phyloP scores from a whole-genome alignment of 306 rosid genomes.

The Casuarina cunninghamiana region DNA sequence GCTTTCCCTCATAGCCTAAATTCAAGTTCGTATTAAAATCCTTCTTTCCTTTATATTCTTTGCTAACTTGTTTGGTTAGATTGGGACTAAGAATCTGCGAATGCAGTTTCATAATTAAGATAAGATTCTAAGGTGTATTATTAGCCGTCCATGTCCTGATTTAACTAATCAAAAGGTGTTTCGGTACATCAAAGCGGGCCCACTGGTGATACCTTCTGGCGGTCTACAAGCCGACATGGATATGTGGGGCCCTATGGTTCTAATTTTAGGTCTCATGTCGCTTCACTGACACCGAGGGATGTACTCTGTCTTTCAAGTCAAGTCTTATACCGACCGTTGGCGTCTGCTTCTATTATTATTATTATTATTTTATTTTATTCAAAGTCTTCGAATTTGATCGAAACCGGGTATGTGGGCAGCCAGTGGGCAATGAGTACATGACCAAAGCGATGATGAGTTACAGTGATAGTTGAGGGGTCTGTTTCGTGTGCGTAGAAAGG shows the following conservation, averaged over 20 bases:
- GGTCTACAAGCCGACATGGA: conserved; percentile 4
- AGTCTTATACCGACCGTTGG: conserved; percentile 38
- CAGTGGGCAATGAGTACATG: conserved; percentile 10
- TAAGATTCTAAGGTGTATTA: no score
- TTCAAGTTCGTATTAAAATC: not conserved
- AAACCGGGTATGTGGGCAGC: conserved; percentile 7
- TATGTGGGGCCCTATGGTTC: conserved; percentile 19
- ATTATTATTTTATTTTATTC: not conserved
- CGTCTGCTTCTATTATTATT: no score
- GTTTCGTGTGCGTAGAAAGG: conserved; percentile 48
- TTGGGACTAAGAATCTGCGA: no score
- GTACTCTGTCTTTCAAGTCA: conserved; percentile 51
- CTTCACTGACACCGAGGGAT: conserved; percentile 19
- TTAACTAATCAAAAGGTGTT: not conserved
- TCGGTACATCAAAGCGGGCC: not conserved
- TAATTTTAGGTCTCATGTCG: conserved; percentile 23
- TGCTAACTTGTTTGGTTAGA: not conserved
- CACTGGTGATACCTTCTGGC: not conserved
- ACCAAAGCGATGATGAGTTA: conserved; percentile 21
- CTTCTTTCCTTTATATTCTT: conserved; percentile 8
- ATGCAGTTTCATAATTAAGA: no score
- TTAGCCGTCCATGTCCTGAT: conserved; percentile 8
- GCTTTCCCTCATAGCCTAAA: not conserved
- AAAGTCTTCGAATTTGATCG: not conserved
- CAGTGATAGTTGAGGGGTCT: conserved; percentile 47